These are phyloP conservation scores for Termitomyces sp. DNA, from an alignment of 768 basidiomycete species.

Conservation along the genomic window DNA sequence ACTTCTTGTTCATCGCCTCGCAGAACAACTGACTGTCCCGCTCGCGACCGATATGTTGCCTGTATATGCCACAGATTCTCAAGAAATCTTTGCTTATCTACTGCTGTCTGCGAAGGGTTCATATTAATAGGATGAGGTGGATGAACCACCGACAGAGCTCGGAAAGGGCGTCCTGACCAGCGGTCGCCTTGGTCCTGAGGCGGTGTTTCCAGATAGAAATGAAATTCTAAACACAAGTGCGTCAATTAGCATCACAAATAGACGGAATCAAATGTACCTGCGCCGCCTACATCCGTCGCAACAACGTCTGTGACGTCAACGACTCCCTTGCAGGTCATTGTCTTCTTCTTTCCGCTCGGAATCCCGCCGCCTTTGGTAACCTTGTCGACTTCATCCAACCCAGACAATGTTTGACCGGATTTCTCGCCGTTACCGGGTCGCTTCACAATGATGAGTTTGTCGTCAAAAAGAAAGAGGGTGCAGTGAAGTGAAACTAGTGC, in stretches of 20 bases:
- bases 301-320: slow-evolving; percentile 82
- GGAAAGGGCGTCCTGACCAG: slow-evolving; percentile 85
- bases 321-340: slow-evolving; percentile 78
- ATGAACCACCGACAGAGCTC: slow-evolving; percentile 71
- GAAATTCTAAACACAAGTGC: slow-evolving; percentile 54
- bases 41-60: slow-evolving; percentile 68
- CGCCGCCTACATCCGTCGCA: slow-evolving; percentile 78
- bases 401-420: slow-evolving; percentile 62
- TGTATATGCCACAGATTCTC: slow-evolving; percentile 89
- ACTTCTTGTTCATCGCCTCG: slow-evolving; percentile 72
- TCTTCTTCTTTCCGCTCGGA: slow-evolving; percentile 66
- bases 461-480: slow-evolving; percentile 90
- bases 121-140: slow-evolving; percentile 64
- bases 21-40: slow-evolving; percentile 69
- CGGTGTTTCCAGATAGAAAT: slow-evolving; percentile 78
- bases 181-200: slow-evolving; percentile 78
- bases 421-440: slow-evolving; percentile 74
- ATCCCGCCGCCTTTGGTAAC: slow-evolving; percentile 58
- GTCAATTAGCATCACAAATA: neutral
- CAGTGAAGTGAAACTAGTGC: slow-evolving; percentile 58
- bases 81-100: slow-evolving; percentile 77
- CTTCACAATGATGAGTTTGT: slow-evolving; percentile 89
- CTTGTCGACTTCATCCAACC: slow-evolving; percentile 76
- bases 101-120: slow-evolving; percentile 57
- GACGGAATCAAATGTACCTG: slow-evolving; percentile 46